These are phyloP conservation scores for Lichtheimia ornata DNA, from an alignment of 371 early-diverging fungal genomes.

Conservation along the genomic window DNA sequence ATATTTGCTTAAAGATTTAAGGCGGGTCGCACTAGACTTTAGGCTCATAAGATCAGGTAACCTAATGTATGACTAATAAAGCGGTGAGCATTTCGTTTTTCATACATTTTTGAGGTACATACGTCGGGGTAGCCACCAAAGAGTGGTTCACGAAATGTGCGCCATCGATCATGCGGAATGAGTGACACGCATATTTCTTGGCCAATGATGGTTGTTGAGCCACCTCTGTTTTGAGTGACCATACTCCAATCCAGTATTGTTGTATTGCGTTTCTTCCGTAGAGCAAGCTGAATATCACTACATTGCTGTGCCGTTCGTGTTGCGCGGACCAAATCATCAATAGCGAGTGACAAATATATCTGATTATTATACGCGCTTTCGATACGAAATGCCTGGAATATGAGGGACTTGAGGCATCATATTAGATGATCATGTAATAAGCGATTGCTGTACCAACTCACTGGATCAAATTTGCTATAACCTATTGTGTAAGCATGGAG, in stretches of 20 bases:
- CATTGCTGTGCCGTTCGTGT: slow-evolving; percentile 46
- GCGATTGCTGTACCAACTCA: neutral
- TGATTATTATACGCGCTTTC: slow-evolving; percentile 47
- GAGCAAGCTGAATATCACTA: slow-evolving; percentile 32
- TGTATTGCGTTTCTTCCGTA: slow-evolving; percentile 42
- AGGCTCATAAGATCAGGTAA: slow-evolving; percentile 47
- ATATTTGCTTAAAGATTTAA: slow-evolving; percentile 46
- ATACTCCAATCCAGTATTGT: slow-evolving; percentile 40
- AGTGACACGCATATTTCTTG: slow-evolving; percentile 17
- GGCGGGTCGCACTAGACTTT: slow-evolving; percentile 42
- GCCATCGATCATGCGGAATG: slow-evolving; percentile 17
- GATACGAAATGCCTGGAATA: slow-evolving; percentile 60
- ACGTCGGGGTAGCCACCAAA: slow-evolving; percentile 18
- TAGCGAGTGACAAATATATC: slow-evolving; percentile 47
- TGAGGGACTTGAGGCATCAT: slow-evolving; percentile 34
- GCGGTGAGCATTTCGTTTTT: neutral
- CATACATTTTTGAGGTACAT: neutral
- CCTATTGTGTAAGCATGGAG: neutral
- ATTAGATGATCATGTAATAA: neutral
- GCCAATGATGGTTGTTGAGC: slow-evolving; percentile 10
- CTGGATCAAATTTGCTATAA: slow-evolving; percentile 28
- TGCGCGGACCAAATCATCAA: slow-evolving; percentile 51
- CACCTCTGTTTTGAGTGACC: slow-evolving; percentile 14
- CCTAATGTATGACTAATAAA: slow-evolving; percentile 49
- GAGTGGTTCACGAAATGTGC: slow-evolving; percentile 16